Base-by-base conservation (phyloP, 495 filamentous ascomycete species). In the Chaetomidium leptoderma region DNA sequence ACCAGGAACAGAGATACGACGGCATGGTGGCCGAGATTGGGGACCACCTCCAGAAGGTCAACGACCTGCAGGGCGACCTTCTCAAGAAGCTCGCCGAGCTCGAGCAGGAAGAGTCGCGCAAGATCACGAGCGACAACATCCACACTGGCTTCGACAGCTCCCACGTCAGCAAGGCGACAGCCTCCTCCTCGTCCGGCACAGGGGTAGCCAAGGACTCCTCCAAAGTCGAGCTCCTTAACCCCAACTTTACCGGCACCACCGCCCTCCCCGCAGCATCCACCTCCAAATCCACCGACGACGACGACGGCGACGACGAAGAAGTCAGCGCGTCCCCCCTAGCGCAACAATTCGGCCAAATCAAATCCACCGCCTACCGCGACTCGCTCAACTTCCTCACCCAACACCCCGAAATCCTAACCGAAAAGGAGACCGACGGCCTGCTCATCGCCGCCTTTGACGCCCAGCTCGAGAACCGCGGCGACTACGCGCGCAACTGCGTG, bases 101-200 rank as follows among this genome's bases (percentile, higher is more conserved):
- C 19, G 92, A 97, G 75, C 88, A 86, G 72, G 90, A 93, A 55
- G 92, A 97, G 66, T 71, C 78, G 42, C 80, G 81, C 60, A 96
- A 98, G 71, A 98, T 98, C 61, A 98, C 93, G 2, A 97, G 91
- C 65, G 95, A 97, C 63, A 73, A 80, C 59, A 83, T 96, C 58
- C 91, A 96, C 67, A 90, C 86, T n/a, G 93, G 93, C 11, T 98
- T 98, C 69, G 84, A 93, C 69, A 87, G 80, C 63, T 91, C 90
- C 3, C 77, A 86, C 59, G 81, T 98, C 47, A 71, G 82, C 55
- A 93, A 92, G 68, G 71, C 80, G 2, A n/a, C n/a, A n/a, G 53
- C 57, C 13, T 59, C 70, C 19, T 58, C 72, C 46, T 49, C 72
- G 44, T 48, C 55, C 40, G 9, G 70, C 67, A 63, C 78, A 69